Evolutionary conservation across 2,329 filamentous ascomycete genomes (phyloP).

Genomic region (Aspergillus vadensis): DNA sequence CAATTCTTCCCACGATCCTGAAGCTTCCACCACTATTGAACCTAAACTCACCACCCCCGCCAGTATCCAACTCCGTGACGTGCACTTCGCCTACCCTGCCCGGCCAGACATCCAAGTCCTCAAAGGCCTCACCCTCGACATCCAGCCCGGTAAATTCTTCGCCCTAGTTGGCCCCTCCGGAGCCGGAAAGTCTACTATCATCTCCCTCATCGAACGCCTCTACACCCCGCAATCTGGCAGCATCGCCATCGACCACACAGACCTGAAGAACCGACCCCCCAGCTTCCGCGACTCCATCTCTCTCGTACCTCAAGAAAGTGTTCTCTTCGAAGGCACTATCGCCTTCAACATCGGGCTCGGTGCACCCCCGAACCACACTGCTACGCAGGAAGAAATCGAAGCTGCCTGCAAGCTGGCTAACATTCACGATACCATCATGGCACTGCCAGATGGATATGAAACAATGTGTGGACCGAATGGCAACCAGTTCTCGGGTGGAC

Average conservation of each 20-base stretch:
- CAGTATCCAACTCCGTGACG: conserved; percentile 58
- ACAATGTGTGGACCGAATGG: conserved; percentile 61
- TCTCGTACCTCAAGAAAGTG: conserved; percentile 52
- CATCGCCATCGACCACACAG: conserved; percentile 55
- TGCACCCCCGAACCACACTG: conserved; percentile 55
- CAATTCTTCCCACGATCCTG: not conserved
- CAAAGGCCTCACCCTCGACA: conserved; percentile 56
- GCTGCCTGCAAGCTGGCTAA: conserved; percentile 69
- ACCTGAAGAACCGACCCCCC: conserved; percentile 45
- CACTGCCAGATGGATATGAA: conserved; percentile 66
- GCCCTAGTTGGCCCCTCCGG: conserved; percentile 68
- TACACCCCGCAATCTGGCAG: conserved; percentile 55
- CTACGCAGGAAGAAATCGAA: conserved; percentile 62
- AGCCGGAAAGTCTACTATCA: conserved; percentile 67
- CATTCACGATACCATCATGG: conserved; percentile 68
- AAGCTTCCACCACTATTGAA: conserved; percentile 1
- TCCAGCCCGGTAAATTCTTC: conserved; percentile 47
- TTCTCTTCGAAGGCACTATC: conserved; percentile 52
- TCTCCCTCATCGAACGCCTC: conserved; percentile 58
- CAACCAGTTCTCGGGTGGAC: conserved; percentile 58
- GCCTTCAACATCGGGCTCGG: conserved; percentile 51
- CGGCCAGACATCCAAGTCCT: conserved; percentile 63
- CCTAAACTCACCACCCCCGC: conserved; percentile 20
- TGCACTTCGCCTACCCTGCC: conserved; percentile 67
- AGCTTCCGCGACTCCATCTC: conserved; percentile 49